These are phyloP conservation scores for Zygosaccharomyces pseudobailii DNA, from an alignment of 1,139 yeast genomes.

Conservation along the genomic window DNA sequence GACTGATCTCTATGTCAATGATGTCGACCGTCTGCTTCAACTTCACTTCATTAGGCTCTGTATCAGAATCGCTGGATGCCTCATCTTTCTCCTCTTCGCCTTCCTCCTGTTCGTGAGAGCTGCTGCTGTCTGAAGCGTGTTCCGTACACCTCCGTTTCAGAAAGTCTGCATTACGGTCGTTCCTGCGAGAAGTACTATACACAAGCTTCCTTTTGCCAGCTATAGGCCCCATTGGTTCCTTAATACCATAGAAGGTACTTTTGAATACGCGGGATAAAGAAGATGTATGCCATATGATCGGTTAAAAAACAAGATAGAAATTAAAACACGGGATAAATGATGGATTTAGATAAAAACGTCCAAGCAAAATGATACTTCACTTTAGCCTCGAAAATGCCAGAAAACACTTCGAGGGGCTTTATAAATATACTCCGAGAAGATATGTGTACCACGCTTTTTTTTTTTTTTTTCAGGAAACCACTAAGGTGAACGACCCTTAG, in stretches of 20 bases:
- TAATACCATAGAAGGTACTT: too few species aligned
- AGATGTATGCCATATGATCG: not conserved
- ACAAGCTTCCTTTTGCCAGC: conserved; percentile 7
- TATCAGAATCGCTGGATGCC: not conserved
- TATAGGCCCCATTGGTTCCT: not conserved
- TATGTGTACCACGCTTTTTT: not conserved
- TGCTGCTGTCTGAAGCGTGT: not conserved
- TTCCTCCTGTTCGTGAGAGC: not conserved
- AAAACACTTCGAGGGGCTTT: too few species aligned
- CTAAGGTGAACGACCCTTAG: not conserved
- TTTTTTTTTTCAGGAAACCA: not conserved
- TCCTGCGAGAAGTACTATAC: conserved; percentile 5
- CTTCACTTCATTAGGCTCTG: not conserved
- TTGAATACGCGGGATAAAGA: too few species aligned
- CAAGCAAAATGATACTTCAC: too few species aligned
- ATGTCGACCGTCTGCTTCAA: conserved; percentile 11
- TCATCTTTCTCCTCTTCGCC: not conserved
- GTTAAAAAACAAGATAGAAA: not conserved
- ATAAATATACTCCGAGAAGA: too few species aligned
- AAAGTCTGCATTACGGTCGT: conserved; percentile 4
- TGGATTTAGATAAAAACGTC: too few species aligned
- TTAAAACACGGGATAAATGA: not conserved
- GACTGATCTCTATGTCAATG: conserved; percentile 9
- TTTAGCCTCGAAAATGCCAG: not conserved
- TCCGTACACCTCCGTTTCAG: conserved; percentile 7